Evolutionary conservation across 1,284 basidiomycete species (phyloP), one percentile per base, ranked within the genome.

Genomic region (Trichosporon coremiiforme): DNA sequence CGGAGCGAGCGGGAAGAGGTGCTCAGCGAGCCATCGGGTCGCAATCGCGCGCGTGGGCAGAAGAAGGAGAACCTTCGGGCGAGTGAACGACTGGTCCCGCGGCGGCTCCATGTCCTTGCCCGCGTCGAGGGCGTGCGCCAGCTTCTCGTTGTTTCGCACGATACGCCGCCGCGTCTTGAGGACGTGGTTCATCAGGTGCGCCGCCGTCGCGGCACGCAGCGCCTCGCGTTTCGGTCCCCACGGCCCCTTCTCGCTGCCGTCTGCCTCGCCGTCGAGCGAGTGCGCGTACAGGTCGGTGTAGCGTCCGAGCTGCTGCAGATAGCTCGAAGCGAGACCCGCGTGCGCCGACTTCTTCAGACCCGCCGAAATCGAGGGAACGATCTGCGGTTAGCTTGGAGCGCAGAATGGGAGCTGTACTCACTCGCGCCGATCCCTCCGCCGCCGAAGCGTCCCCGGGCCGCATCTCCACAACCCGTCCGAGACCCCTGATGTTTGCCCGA

Each of bases 61-160:
- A 65, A 99, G 89, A 70, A 99, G 85, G 66, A 99, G 90, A 12
- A 97, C 87, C 53, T 96, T 96, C 22, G 97, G 96, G 8, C 97
- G 91, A 1, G 95, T 98, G 84, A 98, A 99, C 25, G 96, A 95
- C 86, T 98, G 96, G 80, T 99, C 96, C 82, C 94, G 91, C 7
- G 93, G 88, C 60, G 79, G 72, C 72, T 93, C 91, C 13, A 57
- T 55, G 33, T 66, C 71, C 31, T 66, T 66, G 65, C 60, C 78
- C 68, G 72, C 70, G 12, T 69, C 72, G 1, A 86, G 81, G 4
- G 89, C 88, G 73, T 90, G 88, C 0, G 91, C 87, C 13, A 98
- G 87, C 63, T 90, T 89, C 75, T 98, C 94, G 78, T 98, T 98
- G 82, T 96, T 97, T 80, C 95, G 95, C 17, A 98, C 86, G n/a